Conservation (phyloP, 345 rosid species). For the Lepidium aucheri region DNA sequence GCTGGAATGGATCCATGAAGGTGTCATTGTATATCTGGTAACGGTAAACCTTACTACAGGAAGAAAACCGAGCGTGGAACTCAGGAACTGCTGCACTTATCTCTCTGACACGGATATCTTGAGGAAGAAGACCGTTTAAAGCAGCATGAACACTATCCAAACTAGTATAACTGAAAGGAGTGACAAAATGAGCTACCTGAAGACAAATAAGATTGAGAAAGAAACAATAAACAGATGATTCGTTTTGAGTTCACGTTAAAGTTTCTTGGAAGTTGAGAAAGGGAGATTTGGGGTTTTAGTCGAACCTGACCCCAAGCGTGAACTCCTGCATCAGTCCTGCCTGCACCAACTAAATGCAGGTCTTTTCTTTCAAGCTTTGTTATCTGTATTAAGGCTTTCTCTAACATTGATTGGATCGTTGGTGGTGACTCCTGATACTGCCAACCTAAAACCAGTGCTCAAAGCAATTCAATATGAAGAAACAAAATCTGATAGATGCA, state of each 20-base stretch:
- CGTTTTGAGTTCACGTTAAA: not conserved
- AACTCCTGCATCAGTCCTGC: slow-evolving; percentile 91
- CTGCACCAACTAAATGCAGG: slow-evolving; percentile 71
- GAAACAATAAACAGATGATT: not conserved
- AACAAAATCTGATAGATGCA: not conserved
- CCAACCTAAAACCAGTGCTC: slow-evolving; percentile 55
- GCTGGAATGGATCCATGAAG: slow-evolving; percentile 82
- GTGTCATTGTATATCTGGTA: slow-evolving; percentile 72
- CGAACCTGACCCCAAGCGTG: slow-evolving; percentile 98
- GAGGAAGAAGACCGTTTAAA: slow-evolving; percentile 79
- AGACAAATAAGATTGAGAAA: not conserved
- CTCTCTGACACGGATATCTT: slow-evolving; percentile 77
- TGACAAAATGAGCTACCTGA: slow-evolving; percentile 89
- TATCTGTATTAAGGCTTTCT: slow-evolving; percentile 53
- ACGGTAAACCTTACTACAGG: slow-evolving; percentile 57
- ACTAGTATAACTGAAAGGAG: slow-evolving; percentile 70
- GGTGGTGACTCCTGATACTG: slow-evolving; percentile 85
- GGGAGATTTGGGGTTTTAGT: not conserved
- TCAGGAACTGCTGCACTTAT: slow-evolving; percentile 62
- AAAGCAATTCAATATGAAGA: not conserved
- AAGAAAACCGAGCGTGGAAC: slow-evolving; percentile 88
- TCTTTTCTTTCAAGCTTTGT: slow-evolving; percentile 63
- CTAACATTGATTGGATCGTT: slow-evolving; percentile 68
- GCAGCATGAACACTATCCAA: slow-evolving; percentile 66
- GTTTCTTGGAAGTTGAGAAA: not conserved